These are phyloP conservation scores for Hanseniaspora occidentalis DNA, from an alignment of 805 yeast species.

Conservation along the genomic window DNA sequence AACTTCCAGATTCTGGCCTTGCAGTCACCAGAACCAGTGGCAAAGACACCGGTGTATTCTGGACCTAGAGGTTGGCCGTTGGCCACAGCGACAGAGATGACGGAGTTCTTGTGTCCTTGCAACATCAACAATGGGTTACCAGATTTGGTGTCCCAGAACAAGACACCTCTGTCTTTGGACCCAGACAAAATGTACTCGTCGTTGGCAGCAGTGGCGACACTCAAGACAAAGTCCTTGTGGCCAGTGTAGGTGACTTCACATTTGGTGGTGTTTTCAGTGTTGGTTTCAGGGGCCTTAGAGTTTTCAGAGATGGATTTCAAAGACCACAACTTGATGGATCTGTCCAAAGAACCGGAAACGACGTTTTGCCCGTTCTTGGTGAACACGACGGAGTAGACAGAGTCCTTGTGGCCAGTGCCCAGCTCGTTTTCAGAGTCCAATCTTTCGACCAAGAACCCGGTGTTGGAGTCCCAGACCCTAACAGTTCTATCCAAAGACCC, in stretches of 20 bases:
- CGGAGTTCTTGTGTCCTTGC: slow-evolving; percentile 94
- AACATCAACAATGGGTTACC: slow-evolving; percentile 91
- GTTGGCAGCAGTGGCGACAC: slow-evolving; percentile 90
- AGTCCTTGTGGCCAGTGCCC: slow-evolving; percentile 91
- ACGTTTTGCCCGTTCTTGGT: slow-evolving; percentile 85
- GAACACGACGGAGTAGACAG: slow-evolving; percentile 89
- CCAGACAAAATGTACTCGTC: slow-evolving; percentile 86
- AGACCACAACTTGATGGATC: slow-evolving; percentile 94
- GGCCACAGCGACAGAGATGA: slow-evolving; percentile 85
- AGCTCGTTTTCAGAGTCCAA: slow-evolving; percentile 78
- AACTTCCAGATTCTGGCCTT: slow-evolving; percentile 95
- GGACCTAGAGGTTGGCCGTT: slow-evolving; percentile 54
- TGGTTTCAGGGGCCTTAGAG: slow-evolving; percentile 26
- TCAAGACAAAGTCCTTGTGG: slow-evolving; percentile 89
- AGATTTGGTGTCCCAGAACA: slow-evolving; percentile 87
- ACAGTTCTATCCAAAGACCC: slow-evolving; percentile 93
- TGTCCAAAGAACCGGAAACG: slow-evolving; percentile 89
- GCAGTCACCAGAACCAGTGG: slow-evolving; percentile 96
- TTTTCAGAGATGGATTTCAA: slow-evolving; percentile 33
- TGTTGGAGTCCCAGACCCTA: slow-evolving; percentile 90
- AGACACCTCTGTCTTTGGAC: slow-evolving; percentile 92
- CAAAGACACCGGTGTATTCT: slow-evolving; percentile 66
- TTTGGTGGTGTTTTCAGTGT: slow-evolving; percentile 27
- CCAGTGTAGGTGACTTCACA: slow-evolving; percentile 93
- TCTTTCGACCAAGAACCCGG: slow-evolving; percentile 85